phyloP scores from a whole-genome alignment of 192 early-diverging fungal genomes.

The Backusella parvicylindrica region DNA sequence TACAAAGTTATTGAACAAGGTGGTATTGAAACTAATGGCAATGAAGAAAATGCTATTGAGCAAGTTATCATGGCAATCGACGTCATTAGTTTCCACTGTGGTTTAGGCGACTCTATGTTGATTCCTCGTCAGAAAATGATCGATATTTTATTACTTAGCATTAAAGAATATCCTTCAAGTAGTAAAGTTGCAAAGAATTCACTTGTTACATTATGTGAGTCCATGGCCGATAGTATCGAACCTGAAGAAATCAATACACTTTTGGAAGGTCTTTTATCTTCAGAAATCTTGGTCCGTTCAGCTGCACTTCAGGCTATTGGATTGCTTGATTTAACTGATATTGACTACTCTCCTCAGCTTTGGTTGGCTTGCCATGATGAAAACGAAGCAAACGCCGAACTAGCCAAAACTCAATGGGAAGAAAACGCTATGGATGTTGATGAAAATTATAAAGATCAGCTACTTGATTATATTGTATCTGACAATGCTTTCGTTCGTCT shows the following conservation, averaged over 20 bases:
- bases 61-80: slow-evolving; percentile 67
- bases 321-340: slow-evolving; percentile 49
- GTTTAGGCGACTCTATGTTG: slow-evolving; percentile 42
- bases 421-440: slow-evolving; percentile 57
- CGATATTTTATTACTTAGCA: slow-evolving; percentile 53
- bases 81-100: slow-evolving; percentile 60
- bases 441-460: slow-evolving; percentile 39
- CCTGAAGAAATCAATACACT: slow-evolving; percentile 54
- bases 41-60: slow-evolving; percentile 48
- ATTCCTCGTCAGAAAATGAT: slow-evolving; percentile 67
- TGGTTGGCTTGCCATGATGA: slow-evolving; percentile 73
- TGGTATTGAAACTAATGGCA: slow-evolving; percentile 53
- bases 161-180: slow-evolving; percentile 58
- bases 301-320: slow-evolving; percentile 62
- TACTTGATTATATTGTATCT: slow-evolving; percentile 47
- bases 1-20: slow-evolving; percentile 56
- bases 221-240: slow-evolving; percentile 44
- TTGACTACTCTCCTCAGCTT: slow-evolving; percentile 61
- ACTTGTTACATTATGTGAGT: slow-evolving; percentile 42
- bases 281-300: slow-evolving; percentile 64
- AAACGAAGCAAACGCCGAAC: slow-evolving; percentile 42
- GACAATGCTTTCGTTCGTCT: slow-evolving; percentile 51
- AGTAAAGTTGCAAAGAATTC: slow-evolving; percentile 52
- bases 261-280: slow-evolving; percentile 59
- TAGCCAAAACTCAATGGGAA: slow-evolving; percentile 63